Base-by-base conservation (phyloP, 1,284 basidiomycete genomes). In the Moesziomyces sp. region DNA sequence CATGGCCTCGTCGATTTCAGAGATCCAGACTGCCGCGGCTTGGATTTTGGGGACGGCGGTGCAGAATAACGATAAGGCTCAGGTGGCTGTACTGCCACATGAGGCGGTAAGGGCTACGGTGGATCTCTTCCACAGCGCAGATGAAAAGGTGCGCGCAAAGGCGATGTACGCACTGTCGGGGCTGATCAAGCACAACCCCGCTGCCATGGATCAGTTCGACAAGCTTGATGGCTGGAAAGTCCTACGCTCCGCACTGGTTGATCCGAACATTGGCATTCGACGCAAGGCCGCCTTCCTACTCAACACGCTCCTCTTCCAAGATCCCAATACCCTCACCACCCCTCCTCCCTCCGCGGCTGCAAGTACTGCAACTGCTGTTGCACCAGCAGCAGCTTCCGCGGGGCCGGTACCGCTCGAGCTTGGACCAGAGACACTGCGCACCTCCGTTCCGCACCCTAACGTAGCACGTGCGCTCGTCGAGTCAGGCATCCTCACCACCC, bases 1-100 rank as follows among this genome's bases (percentile, higher is more conserved):
- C 10, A 84, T 95, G 1, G 24, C 24, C 24, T 87, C 89, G 5
- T 82, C 89, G 1, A 86, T 89, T 26, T 86, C 87, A 11, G 40
- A 61, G 42, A 88, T 97, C 35, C 90, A 90, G 73, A 86, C 88
- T 51, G 90, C 93, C 60, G 89, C 91, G 0, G 87, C 94, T 13
- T 98, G 96, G 96, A 91, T 97, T 9, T 88, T 93, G 19, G 96
- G 96, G 5, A 98, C 96, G 0, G 94, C 96, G 0, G 86, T 96
- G 2, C 95, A 98, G 84, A 98, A 99, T 84, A 99, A 98, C 78
- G 92, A 93, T 5, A 88, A 91, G 55, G 94, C 94, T 0, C 96
- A 98, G 81, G 64, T 74, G 24, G 88, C 89, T 51, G 89, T 91
- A 1, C 93, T 97, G 80, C 46, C 43, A 40, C 11, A 85, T 85